Base-by-base conservation (phyloP, 2,329 filamentous ascomycete genomes). In the Fusarium avenaceum region DNA sequence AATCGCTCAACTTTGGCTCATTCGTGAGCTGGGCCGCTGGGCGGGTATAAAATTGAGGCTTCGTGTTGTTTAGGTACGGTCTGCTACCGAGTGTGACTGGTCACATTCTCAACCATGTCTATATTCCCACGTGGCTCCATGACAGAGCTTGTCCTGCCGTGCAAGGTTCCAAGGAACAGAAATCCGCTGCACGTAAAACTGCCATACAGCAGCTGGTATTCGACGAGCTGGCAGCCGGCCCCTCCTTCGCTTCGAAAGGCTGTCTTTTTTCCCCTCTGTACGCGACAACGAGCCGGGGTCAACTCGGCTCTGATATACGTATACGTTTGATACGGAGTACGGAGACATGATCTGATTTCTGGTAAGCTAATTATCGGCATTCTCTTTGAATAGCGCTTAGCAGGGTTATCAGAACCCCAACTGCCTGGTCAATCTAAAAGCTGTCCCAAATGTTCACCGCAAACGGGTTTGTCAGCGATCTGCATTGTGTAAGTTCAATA, bases 51-150 rank as follows among this genome's bases (percentile, higher is more conserved):
- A 61, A 33, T 46, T 28, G 33, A 39, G 45, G 17, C 17, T 28
- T 13, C 7, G 44, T 14, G 26, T 30, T 30, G 28, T 30, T 30
- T 30, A 30, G 10, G 28, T 28, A 28, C 26, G 44, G 50, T 22
- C 32, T 30, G 30, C 28, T 28, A 47, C 35, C 35, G 28, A 44
- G 35, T 56, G 51, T 73, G 66, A 72, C 72, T 73, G 62, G 64
- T 73, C 72, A 69, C 48, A 55, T 73, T 67, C 60, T 45, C 57
- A 45, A 45, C 54, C 62, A 39, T 65, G 67, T 67, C 63, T 57
- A 51, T 63, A 63, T 63, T 74, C 59, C 72, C 72, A 74, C 72
- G 72, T 74, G 72, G 70, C 65, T 69, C 50, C 56, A 74, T 63
- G 43, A 58, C 55, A 65, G 57, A 69, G 58, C 58, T 65, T 44